Conservation (phyloP, 1,139 yeast species). For the Taiozyma sp. region DNA sequence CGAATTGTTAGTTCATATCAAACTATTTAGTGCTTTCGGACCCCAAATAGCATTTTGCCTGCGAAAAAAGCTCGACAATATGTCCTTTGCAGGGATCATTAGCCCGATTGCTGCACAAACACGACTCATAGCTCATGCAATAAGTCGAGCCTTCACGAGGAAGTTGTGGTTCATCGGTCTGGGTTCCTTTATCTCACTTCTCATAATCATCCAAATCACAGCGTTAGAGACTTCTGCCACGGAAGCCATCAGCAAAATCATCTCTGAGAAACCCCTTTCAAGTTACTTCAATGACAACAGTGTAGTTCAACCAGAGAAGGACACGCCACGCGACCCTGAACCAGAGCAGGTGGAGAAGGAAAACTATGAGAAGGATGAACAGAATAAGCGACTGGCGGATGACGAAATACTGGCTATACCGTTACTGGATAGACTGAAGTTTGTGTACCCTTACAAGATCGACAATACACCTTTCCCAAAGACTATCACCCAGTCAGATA, state of each 20-base stretch:
- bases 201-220: background rate
- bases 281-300: background rate
- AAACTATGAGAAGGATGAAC: too few species aligned
- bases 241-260: background rate
- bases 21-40: background rate
- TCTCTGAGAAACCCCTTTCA: background rate
- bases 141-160: background rate
- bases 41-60: too few species aligned
- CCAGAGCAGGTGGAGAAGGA: background rate
- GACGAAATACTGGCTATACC: background rate
- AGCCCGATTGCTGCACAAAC: background rate
- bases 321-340: background rate
- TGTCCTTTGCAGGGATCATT: background rate
- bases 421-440: background rate
- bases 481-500: conserved; percentile 1
- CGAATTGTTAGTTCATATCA: background rate
- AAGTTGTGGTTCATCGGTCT: background rate
- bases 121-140: background rate
- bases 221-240: background rate
- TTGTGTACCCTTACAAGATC: conserved; percentile 1
- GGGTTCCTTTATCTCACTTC: background rate
- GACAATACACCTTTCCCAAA: background rate
- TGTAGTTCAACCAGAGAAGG: background rate
- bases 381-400: background rate
- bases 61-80: background rate